Evolutionary conservation across 2,329 filamentous ascomycete species (phyloP).

Genomic region (Aplosporella prunicola): DNA sequence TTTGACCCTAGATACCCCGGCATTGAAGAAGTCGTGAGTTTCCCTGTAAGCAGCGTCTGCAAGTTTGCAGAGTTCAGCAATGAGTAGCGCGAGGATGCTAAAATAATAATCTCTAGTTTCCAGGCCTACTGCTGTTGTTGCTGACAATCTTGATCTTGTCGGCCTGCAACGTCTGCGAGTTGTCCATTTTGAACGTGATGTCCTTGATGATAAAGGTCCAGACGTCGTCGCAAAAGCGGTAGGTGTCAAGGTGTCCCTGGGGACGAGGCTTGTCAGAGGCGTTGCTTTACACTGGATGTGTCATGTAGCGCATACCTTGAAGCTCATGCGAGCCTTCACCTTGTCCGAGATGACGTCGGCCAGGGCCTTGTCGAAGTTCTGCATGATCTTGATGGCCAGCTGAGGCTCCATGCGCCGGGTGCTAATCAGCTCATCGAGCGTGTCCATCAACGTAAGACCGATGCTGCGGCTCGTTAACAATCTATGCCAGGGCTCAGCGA

Average conservation of each 20-base stretch:
- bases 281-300: too few relatives aligned
- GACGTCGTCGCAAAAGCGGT: constrained; percentile 98
- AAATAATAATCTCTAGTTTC: constrained; percentile 25
- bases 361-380: constrained; percentile 89
- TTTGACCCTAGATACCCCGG: too few relatives aligned
- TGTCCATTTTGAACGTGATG: constrained; percentile 96
- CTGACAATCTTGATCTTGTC: constrained; percentile 98
- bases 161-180: constrained; percentile 61
- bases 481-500: constrained; percentile 1
- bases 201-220: constrained; percentile 99
- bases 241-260: constrained; percentile 92
- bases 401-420: constrained; percentile 93
- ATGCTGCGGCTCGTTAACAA: constrained; percentile 52
- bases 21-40: too few relatives aligned
- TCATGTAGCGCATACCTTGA: constrained; percentile 66
- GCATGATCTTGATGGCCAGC: constrained; percentile 95
- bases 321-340: constrained; percentile 81
- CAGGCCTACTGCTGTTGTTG: constrained; percentile 81
- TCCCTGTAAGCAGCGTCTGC: too few relatives aligned
- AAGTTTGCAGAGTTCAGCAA: too few relatives aligned
- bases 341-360: constrained; percentile 85
- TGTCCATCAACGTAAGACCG: constrained; percentile 87
- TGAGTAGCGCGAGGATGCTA: too few relatives aligned
- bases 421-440: constrained; percentile 92
- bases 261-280: too few relatives aligned